These are phyloP conservation scores for Stereum hirsutum DNA, from an alignment of 1,284 basidiomycete genomes.

Conservation along the genomic window DNA sequence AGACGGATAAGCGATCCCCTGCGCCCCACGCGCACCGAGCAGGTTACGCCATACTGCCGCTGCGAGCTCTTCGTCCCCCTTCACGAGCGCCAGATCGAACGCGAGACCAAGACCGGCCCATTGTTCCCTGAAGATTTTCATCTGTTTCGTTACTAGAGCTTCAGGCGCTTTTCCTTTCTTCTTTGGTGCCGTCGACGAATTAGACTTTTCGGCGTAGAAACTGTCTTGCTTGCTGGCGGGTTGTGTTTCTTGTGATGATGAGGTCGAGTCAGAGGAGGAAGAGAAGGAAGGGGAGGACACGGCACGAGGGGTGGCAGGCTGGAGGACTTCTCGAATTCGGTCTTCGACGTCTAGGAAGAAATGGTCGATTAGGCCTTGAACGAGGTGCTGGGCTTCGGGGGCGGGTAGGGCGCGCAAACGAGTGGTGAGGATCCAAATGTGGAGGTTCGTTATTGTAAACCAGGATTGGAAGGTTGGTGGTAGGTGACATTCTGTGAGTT, in stretches of 20 bases:
- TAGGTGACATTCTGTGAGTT: constrained; percentile 68
- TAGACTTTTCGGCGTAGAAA: constrained; percentile 50
- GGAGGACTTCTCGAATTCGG: constrained; percentile 76
- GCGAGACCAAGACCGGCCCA: constrained; percentile 81
- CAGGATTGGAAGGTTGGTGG: constrained; percentile 96
- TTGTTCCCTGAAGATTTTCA: constrained; percentile 90
- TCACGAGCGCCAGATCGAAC: constrained; percentile 74
- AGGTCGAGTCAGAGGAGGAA: too few species aligned
- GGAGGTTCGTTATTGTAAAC: constrained; percentile 93
- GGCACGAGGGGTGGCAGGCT: constrained; percentile 13
- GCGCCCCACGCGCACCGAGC: constrained; percentile 70
- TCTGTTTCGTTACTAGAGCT: constrained; percentile 78
- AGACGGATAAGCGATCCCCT: constrained; percentile 44
- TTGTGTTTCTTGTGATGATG: too few species aligned
- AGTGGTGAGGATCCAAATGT: constrained; percentile 86
- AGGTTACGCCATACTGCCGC: constrained; percentile 90
- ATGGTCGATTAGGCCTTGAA: constrained; percentile 86
- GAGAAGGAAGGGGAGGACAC: too few species aligned
- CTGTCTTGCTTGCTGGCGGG: constrained; percentile 18
- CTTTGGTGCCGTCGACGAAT: constrained; percentile 26
- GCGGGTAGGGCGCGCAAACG: constrained; percentile 80
- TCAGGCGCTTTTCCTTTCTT: constrained; percentile 55
- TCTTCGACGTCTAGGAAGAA: constrained; percentile 95
- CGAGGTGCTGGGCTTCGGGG: constrained; percentile 53
- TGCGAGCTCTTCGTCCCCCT: constrained; percentile 72